These are phyloP conservation scores for Penicillium sp. DNA, from an alignment of 2,329 filamentous ascomycete species.

Conservation along the genomic window DNA sequence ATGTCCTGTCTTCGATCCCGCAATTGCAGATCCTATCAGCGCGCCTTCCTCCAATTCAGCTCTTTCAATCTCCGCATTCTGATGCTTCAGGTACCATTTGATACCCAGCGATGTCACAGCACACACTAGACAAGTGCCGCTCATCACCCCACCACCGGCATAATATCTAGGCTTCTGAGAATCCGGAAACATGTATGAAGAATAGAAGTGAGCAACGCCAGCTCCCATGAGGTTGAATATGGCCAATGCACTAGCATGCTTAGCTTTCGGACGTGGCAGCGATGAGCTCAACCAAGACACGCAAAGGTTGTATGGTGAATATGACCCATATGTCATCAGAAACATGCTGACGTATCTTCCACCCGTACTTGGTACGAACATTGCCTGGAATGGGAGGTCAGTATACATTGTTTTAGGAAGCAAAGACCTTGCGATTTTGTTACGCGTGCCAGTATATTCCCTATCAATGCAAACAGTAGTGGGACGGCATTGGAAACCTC, in stretches of 20 bases:
- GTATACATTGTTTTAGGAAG: too few species aligned
- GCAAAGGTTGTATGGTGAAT: slow-evolving; percentile 25
- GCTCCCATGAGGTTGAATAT: slow-evolving; percentile 37
- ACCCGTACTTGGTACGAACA: slow-evolving; percentile 23
- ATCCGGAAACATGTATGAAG: slow-evolving; percentile 27
- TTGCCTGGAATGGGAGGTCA: slow-evolving; percentile 12
- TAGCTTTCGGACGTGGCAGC: too few species aligned
- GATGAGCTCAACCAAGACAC: slow-evolving; percentile 30
- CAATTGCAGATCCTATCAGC: slow-evolving; percentile 9
- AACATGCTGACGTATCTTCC: slow-evolving; percentile 27
- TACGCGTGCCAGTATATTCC: slow-evolving; percentile 3
- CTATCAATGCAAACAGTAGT: slow-evolving; percentile 24
- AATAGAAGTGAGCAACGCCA: slow-evolving; percentile 24
- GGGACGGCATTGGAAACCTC: slow-evolving; percentile 32
- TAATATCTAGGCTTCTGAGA: slow-evolving; percentile 24
- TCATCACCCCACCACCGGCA: slow-evolving; percentile 23
- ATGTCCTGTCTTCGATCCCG: slow-evolving; percentile 1
- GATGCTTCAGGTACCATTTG: slow-evolving; percentile 18
- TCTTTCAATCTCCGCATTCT: slow-evolving; percentile 15
- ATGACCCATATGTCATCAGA: slow-evolving; percentile 25
- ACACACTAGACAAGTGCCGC: slow-evolving; percentile 17
- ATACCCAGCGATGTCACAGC: slow-evolving; percentile 18
- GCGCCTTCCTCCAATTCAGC: slow-evolving; percentile 16
- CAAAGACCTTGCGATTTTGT: too few species aligned
- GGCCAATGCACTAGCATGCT: slow-evolving; percentile 18